These are phyloP conservation scores for Gamsiella multidivaricata DNA, from an alignment of 192 early-diverging fungal genomes.

Conservation along the genomic window DNA sequence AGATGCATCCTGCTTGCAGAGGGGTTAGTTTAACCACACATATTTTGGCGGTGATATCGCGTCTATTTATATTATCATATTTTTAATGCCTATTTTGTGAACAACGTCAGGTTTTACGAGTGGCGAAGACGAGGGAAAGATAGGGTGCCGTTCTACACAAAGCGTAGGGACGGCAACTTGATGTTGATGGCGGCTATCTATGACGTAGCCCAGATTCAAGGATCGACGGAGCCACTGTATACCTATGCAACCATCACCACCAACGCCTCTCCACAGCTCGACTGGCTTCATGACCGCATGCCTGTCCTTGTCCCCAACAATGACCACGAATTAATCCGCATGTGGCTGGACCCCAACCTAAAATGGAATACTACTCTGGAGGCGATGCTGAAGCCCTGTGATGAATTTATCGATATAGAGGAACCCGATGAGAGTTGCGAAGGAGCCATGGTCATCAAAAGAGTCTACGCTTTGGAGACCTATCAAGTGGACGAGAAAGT, in stretches of 20 bases:
- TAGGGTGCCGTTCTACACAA: slow-evolving; percentile 60
- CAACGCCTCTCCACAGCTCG: slow-evolving; percentile 46
- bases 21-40: slow-evolving; percentile 44
- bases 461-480: slow-evolving; percentile 36
- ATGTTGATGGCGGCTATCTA: slow-evolving; percentile 66
- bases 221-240: slow-evolving; percentile 48
- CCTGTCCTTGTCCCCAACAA: slow-evolving; percentile 64
- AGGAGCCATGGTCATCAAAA: neutral
- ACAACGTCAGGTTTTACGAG: slow-evolving; percentile 61
- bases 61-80: neutral
- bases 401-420: slow-evolving; percentile 50
- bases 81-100: neutral
- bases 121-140: slow-evolving; percentile 62
- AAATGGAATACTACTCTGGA: slow-evolving; percentile 51
- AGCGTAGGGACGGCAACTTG: slow-evolving; percentile 57
- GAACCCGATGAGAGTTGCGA: slow-evolving; percentile 4
- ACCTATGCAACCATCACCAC: slow-evolving; percentile 68
- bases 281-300: slow-evolving; percentile 69
- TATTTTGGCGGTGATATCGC: neutral
- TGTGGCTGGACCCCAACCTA: slow-evolving; percentile 60
- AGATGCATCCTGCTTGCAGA: slow-evolving; percentile 66
- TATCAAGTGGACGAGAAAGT: slow-evolving; percentile 64
- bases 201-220: slow-evolving; percentile 52
- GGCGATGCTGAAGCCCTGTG: slow-evolving; percentile 58
- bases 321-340: slow-evolving; percentile 44